Base-by-base conservation (phyloP, 1,139 yeast genomes). In the Meyerozyma smithsonii region DNA sequence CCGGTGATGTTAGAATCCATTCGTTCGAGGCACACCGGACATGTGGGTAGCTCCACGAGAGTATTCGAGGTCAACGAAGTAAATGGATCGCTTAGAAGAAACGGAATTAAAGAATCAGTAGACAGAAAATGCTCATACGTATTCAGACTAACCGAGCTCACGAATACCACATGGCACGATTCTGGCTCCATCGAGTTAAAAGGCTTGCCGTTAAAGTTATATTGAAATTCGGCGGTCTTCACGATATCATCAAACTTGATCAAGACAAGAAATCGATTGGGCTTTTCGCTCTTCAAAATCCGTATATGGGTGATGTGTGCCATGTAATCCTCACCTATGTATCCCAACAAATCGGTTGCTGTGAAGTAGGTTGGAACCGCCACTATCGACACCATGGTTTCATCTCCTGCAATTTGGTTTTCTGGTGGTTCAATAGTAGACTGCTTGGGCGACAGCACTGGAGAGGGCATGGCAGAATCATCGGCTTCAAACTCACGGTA, bases 111-210 rank as follows among this genome's bases (percentile, higher is more conserved):
- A 2, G 66, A 40, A 44, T 68, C 57, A 43, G 50, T 42, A 23
- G 26, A 11, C 12, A 26, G 17, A 25, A 55, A 51, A 37, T 44
- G 42, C 35, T 54, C 55, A 36, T 5, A 39, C 15, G 50, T 39
- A 8, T 51, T 54, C 18, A 79, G 66, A 15, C 69, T 61, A 4
- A 88, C 75, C n/a, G 81, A 74, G 44, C 75, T 78, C 10, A 90
- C 77, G 45, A 73, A 77, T 2, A 89, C 76, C 5, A 81, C 87
- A 55, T 84, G 92, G 50, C 97, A 89, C 12, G 79, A 70, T 55
- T 89, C 96, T 0, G 95, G 89, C 52, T 89, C 96, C 85, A 88
- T 82, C 3, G 92, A 78, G 52, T 84, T 88, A 66, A 90, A 90
- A 4, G 74, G 70, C 46, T 76, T 77, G 2, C 96, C 95, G 55